Evolutionary conservation across 768 basidiomycete species (phyloP), one percentile per base, ranked within the genome.

Genomic region (Trichaptum fuscoviolaceum): DNA sequence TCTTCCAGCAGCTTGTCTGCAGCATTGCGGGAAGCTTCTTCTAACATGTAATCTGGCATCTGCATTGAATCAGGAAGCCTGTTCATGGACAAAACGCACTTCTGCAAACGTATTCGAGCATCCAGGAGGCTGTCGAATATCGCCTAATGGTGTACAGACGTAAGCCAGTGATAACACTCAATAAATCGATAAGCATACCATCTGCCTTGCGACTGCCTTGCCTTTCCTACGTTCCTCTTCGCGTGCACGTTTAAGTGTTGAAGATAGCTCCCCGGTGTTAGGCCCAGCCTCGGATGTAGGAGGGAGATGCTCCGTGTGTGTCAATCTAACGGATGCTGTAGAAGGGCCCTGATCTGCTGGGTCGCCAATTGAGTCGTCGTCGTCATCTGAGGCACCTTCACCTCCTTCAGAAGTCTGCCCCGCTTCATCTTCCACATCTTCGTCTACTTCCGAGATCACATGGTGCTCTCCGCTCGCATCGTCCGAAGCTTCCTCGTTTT

Each of bases 71-170:
- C 67, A 61, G 92, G 89, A 7, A 97, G 80, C 62, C 79, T 78
- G 72, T 93, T 92, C 7, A 87, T 82, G 12, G 88, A 79, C 1
- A 80, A 72, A 59, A 87, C 80, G 25, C 89, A 84, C 78, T 95
- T 98, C 77, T 98, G 96, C 58, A 97, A 76, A 26, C 88, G 88
- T 74, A 99, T 99, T 36, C 96, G 87, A n/a, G 92, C 86, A 73
- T 97, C 93, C 30, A 98, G 82, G 42, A 98, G 81, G 5, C 84
- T 81, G 75, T 98, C 94, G 91, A 94, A 97, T 36, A 95, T 76
- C 2, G 82, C 80, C 95, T 98, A 71, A 15, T 20, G 42, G 20
- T 15, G 57, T 42, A 58, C 52, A 26, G 62, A 35, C 52, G 36
- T 61, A 25, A 61, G 24, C 23, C 10, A 15, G 15, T 25, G 59